Base-by-base conservation (phyloP, 108 stramenopile genomes). In the Bacterosira constricta region DNA sequence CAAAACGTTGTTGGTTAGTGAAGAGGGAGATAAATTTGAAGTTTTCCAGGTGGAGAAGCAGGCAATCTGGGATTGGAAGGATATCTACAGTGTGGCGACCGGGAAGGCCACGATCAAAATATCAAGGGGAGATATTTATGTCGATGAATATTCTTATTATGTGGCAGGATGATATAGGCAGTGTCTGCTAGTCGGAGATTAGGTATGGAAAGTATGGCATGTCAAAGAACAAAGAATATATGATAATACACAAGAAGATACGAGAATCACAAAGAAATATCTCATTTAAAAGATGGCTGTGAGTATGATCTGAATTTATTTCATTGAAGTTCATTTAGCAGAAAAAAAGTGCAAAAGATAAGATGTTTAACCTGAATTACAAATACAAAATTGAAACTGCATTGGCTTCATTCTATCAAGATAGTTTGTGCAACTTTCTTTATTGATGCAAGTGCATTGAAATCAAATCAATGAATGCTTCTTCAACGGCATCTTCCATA, bases 401-500 rank as follows among this genome's bases (percentile, higher is more conserved):
- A 0, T n/a, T n/a, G n/a, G n/a, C n/a, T n/a, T n/a, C n/a, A 6
- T 2, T 9, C 5, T 13, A 27, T 30, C 2, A 52, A 29, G 15
- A 30, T 30, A 10, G 13, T 9, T 30, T 7, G n/a, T 54, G 6
- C 2, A 8, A n/a, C 34, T 54, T 29, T 8, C n/a, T 56, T 32
- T 26, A 3, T 52, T 29, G 18, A 32, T 20, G 18, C n/a, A 56
- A n/a, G 34, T 3, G 10, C 4, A 3, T 9, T 18, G 17, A 49
- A 10, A 70, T 58, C 58, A 70, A 29, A 50, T 70, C 69, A 37
- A 70, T 70, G 23, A 70, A 70, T n/a, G 44, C 23, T 17, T 6
- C 12, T 36, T 70, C 69, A 26, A 60, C 25, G 23, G 46, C 46
- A 57, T 69, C 67, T 56, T 69, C 67, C 67, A 69, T 57, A 26